Evolutionary conservation across 2,329 filamentous ascomycete species (phyloP), one percentile per base, ranked within the genome.

Genomic region (Xenoacremonium recifei): DNA sequence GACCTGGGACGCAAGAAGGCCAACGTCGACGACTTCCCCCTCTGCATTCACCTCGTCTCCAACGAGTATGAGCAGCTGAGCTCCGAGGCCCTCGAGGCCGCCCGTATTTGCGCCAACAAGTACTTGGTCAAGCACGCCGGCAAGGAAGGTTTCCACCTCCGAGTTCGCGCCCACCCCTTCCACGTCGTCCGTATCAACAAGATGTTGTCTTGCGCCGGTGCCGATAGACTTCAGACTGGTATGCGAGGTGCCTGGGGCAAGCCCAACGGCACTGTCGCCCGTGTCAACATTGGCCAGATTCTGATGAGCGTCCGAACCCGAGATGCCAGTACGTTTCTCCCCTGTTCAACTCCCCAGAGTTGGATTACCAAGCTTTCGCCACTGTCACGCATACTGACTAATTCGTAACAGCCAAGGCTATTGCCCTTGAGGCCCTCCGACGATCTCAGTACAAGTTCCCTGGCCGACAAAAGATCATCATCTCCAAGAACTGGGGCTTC

Each of bases 111-210:
- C 83, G 91, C 91, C 87, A 99, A 99, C 89, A 97, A 97, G 89
- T 95, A 86, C 78, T 72, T 87, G 56, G 80, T 84, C 73, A 86
- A 86, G 80, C 71, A 74, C 63, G 72, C 75, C 62, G 83, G 83
- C 71, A 87, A 87, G 79, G 83, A 87, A 67, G 72, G 74, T 67
- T 87, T 87, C 80, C 83, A 87, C 71, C 75, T 87, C 60, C 82
- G 83, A 63, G 79, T 87, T 68, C 83, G 93, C 70, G 91, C 90
- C 69, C 93, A 99, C 84, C 93, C 93, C 60, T 99, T 89, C 89
- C 93, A 99, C 83, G 93, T 99, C 77, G 87, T 99, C 82, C 93
- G 93, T 78, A 99, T 99, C 91, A 99, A 99, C 90, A 99, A 99
- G 88, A 99, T 99, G 93, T 92, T 99, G 89, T 97, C 93, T 71